These are phyloP conservation scores for Yamadazyma sp. DNA, from an alignment of 805 yeast genomes.

Conservation along the genomic window DNA sequence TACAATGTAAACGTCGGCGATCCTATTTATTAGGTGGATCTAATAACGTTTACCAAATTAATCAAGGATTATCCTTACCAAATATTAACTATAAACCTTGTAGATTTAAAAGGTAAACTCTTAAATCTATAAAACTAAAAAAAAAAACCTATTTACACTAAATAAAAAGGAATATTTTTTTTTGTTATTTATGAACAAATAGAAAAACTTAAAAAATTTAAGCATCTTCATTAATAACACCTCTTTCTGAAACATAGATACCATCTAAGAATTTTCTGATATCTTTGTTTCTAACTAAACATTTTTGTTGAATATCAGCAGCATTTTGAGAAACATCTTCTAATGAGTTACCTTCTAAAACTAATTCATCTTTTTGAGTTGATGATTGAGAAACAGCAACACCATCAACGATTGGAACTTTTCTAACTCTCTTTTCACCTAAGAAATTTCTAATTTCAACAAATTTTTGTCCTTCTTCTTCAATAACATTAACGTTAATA, in stretches of 20 bases:
- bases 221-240: constrained; percentile 71
- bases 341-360: constrained; percentile 90
- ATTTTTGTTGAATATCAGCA: constrained; percentile 96
- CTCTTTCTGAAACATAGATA: constrained; percentile 97
- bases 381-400: constrained; percentile 80
- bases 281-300: constrained; percentile 99
- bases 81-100: constrained; percentile 13
- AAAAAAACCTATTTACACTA: constrained; percentile 2
- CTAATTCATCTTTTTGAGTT: constrained; percentile 90
- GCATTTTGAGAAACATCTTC: constrained; percentile 98
- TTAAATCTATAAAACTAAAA: constrained; percentile 24
- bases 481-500: constrained; percentile 91
- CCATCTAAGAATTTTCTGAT: constrained; percentile 99
- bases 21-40: constrained; percentile 42
- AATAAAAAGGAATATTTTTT: constrained; percentile 1
- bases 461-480: constrained; percentile 66
- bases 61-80: constrained; percentile 3
- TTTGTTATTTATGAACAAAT: constrained; percentile 4
- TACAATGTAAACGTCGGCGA: constrained; percentile 39
- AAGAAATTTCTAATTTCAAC: constrained; percentile 99
- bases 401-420: constrained; percentile 83
- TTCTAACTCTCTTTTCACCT: constrained; percentile 98
- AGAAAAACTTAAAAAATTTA: constrained; percentile 18
- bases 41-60: constrained; percentile 27
- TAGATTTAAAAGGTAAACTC: too few species aligned